Evolutionary conservation across 2,329 filamentous ascomycete genomes (phyloP).

Genomic region (Apiospora saccharicola): DNA sequence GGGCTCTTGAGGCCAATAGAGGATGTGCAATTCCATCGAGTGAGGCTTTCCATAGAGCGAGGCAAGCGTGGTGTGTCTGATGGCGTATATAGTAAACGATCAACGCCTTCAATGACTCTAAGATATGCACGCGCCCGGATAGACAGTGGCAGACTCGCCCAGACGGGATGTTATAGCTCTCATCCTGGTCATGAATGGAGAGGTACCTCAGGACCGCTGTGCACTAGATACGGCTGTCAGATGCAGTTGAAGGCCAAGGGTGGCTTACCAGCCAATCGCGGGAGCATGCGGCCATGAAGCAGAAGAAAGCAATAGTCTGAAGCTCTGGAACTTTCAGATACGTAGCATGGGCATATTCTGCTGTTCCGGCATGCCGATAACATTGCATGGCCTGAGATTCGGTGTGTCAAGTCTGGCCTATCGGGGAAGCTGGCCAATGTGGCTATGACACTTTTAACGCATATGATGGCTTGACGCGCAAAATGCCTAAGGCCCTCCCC

Average conservation of each 20-base stretch:
- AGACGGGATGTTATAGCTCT: not conserved
- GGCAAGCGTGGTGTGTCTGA: conserved; percentile 7
- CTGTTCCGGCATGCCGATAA: not conserved
- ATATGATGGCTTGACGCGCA: not conserved
- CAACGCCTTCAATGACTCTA: conserved; percentile 1
- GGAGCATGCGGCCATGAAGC: not conserved
- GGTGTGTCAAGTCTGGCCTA: not conserved
- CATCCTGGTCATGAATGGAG: not conserved
- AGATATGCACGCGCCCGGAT: not conserved
- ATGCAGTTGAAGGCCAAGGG: conserved; percentile 1
- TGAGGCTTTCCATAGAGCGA: conserved; percentile 6
- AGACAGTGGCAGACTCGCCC: not conserved
- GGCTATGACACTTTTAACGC: not conserved
- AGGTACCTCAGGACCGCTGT: not conserved
- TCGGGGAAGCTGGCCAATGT: conserved; percentile 6
- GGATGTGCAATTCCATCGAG: not conserved
- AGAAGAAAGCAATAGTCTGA: not conserved
- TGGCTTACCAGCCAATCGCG: conserved; percentile 6
- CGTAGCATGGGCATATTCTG: not conserved
- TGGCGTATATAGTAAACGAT: not conserved
- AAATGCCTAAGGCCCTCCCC: not conserved
- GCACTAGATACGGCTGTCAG: not conserved
- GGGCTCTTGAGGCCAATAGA: not conserved
- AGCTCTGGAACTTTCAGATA: not conserved
- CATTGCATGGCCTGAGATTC: not conserved